phyloP scores from a whole-genome alignment of 1,284 basidiomycete genomes.

The Grifola frondosa region DNA sequence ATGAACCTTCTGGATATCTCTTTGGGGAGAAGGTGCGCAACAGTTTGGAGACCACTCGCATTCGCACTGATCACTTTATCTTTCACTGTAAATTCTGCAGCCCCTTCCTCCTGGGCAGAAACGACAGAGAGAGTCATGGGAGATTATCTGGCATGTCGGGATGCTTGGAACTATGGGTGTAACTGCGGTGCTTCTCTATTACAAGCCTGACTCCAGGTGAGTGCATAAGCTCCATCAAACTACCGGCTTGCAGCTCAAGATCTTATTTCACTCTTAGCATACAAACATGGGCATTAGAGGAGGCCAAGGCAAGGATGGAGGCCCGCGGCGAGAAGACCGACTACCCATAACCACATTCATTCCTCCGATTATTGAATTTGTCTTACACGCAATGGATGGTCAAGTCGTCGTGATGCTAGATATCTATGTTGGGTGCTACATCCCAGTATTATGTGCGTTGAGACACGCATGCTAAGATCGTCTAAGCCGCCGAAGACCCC shows the following conservation, averaged over 20 bases:
- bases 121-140: constrained; percentile 86
- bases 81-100: constrained; percentile 36
- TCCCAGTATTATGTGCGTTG: constrained; percentile 17
- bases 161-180: constrained; percentile 89
- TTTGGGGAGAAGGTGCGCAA: constrained; percentile 83
- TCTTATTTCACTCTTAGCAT: constrained; percentile 49
- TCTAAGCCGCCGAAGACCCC: constrained; percentile 8
- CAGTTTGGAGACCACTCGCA: neutral
- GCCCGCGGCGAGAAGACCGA: constrained; percentile 83
- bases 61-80: constrained; percentile 1
- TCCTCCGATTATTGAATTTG: neutral
- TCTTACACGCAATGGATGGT: neutral
- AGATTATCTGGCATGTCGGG: constrained; percentile 83
- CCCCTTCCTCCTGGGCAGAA: constrained; percentile 79
- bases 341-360: constrained; percentile 52
- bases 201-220: constrained; percentile 95
- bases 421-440: constrained; percentile 11
- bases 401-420: constrained; percentile 6
- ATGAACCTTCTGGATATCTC: constrained; percentile 85
- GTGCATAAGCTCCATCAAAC: too few relatives aligned
- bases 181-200: constrained; percentile 78
- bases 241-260: too few relatives aligned
- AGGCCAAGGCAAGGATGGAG: constrained; percentile 87
- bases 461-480: constrained; percentile 17
- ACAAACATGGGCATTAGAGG: constrained; percentile 86